phyloP scores from a whole-genome alignment of 495 filamentous ascomycete genomes.

The Lophiotrema nucula region DNA sequence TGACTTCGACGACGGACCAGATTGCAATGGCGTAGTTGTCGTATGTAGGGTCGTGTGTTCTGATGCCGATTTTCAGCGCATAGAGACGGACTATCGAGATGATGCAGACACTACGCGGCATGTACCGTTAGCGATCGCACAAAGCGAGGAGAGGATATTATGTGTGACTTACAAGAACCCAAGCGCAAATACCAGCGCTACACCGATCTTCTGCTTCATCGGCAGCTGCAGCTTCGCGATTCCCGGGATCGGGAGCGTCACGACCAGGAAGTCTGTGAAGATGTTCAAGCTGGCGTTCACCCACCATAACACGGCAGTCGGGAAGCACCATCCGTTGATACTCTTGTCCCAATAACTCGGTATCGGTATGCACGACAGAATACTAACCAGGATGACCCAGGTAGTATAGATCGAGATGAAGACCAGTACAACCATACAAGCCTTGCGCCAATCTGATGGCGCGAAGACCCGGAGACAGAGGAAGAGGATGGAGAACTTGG shows the following conservation, averaged over 20 bases:
- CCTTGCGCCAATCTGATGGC: background rate
- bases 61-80: background rate
- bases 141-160: background rate
- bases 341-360: background rate
- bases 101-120: background rate
- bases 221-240: slow-evolving; percentile 48
- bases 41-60: background rate
- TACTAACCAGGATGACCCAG: background rate
- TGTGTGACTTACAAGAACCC: slow-evolving; percentile 48
- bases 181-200: slow-evolving; percentile 50
- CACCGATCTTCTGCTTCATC: slow-evolving; percentile 44
- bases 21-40: background rate
- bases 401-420: background rate
- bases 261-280: slow-evolving; percentile 31
- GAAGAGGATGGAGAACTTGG: background rate
- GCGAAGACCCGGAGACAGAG: background rate
- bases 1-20: slow-evolving; percentile 4
- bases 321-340: background rate
- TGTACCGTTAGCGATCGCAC: background rate
- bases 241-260: slow-evolving; percentile 51
- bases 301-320: background rate
- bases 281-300: background rate
- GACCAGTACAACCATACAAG: background rate
- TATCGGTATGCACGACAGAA: background rate
- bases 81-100: background rate